phyloP scores from a whole-genome alignment of 2,329 filamentous ascomycete genomes.

The Parastagonospora avenae region DNA sequence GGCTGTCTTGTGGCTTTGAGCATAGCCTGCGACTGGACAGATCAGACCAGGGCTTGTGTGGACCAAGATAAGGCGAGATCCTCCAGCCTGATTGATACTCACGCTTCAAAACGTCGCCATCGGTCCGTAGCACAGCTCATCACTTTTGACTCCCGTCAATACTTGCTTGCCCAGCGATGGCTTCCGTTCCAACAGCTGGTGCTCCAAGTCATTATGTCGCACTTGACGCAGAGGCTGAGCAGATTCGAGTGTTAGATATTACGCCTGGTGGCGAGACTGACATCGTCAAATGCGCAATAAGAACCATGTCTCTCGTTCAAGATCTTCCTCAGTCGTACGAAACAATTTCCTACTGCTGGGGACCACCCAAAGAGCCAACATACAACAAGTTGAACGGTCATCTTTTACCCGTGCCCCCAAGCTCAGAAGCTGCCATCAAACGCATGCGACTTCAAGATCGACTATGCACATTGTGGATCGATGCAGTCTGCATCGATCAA shows the following conservation, averaged over 20 bases:
- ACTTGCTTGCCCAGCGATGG: too few species aligned
- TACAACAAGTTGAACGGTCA: background rate
- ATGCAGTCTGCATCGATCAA: slow-evolving; percentile 4
- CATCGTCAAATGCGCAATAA: background rate
- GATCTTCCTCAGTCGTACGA: background rate
- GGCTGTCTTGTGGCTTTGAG: too few species aligned
- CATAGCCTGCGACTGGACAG: too few species aligned
- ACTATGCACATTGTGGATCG: background rate
- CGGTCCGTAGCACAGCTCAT: too few species aligned
- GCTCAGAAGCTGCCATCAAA: background rate
- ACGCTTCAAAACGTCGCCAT: too few species aligned
- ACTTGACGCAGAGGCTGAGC: background rate
- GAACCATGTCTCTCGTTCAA: background rate
- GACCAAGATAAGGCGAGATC: too few species aligned
- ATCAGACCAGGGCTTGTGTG: too few species aligned
- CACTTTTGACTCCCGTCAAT: too few species aligned
- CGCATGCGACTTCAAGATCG: background rate
- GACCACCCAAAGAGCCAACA: background rate
- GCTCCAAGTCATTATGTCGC: background rate
- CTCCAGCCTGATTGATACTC: too few species aligned
- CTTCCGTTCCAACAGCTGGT: background rate
- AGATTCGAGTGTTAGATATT: background rate
- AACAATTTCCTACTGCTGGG: slow-evolving; percentile 4
- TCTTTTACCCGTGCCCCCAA: background rate
- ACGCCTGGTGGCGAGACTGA: background rate